Evolutionary conservation across 169 alveolate species (phyloP).

Genomic region (Plasmodium knowlesi): DNA sequence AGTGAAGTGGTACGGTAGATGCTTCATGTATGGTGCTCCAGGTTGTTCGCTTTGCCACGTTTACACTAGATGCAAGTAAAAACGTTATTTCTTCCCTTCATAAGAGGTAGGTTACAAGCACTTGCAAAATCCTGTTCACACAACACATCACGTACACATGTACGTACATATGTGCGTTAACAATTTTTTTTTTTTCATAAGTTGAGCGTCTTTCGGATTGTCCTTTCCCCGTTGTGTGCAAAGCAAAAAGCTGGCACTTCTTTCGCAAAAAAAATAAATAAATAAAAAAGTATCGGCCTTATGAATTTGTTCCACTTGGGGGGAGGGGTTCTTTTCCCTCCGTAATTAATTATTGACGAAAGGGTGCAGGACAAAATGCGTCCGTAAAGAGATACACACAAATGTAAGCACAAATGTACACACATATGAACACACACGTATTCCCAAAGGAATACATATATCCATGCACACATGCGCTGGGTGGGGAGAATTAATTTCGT

Average conservation of each 20-base stretch:
- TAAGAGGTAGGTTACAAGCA: not conserved
- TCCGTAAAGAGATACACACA: not conserved
- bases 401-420: not conserved
- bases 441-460: not conserved
- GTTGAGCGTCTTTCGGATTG: not conserved
- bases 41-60: not conserved
- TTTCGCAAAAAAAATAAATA: not conserved
- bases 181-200: not conserved
- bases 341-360: not conserved
- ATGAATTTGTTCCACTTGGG: not conserved
- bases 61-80: not conserved
- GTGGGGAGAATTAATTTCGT: not conserved
- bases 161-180: not conserved
- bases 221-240: not conserved
- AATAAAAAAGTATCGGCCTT: not conserved
- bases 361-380: not conserved
- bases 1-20: not conserved
- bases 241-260: not conserved
- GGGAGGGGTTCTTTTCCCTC: not conserved
- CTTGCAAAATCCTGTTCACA: not conserved
- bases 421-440: not conserved
- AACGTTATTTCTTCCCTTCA: not conserved
- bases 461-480: not conserved
- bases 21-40: not conserved
- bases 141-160: constrained; percentile 3